Evolutionary conservation across 2,329 filamentous ascomycete species (phyloP).

Genomic region (Magnaporthiopsis poae): DNA sequence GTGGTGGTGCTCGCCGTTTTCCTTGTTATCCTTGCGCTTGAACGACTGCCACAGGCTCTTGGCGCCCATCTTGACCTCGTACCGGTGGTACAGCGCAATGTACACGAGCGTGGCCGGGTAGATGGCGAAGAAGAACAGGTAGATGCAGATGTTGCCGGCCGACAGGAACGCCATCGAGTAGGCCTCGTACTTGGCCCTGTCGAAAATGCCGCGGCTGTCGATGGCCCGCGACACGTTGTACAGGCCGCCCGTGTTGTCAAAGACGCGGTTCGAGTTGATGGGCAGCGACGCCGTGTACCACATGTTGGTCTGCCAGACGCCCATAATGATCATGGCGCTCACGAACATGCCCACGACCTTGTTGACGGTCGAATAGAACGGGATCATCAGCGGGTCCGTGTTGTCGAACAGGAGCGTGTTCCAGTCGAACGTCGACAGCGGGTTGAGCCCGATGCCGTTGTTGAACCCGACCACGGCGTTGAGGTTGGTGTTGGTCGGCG

Average conservation of each 20-base stretch:
- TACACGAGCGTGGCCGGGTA: constrained; percentile 44
- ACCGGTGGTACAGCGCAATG: constrained; percentile 32
- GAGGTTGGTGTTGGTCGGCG: constrained; percentile 28
- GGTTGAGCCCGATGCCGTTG: constrained; percentile 26
- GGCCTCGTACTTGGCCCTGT: constrained; percentile 33
- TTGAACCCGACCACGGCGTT: constrained; percentile 22
- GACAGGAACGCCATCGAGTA: constrained; percentile 45
- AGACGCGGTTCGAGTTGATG: constrained; percentile 42
- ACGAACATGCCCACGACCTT: constrained; percentile 47
- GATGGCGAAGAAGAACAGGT: constrained; percentile 46
- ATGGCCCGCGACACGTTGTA: constrained; percentile 38
- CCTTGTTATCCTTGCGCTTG: constrained; percentile 24
- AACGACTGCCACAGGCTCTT: constrained; percentile 34
- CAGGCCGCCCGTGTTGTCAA: constrained; percentile 35
- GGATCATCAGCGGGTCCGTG: constrained; percentile 28
- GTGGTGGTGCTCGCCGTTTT: constrained; percentile 23
- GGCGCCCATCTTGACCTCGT: constrained; percentile 9
- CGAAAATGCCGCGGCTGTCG: constrained; percentile 34
- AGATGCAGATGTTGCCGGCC: constrained; percentile 40
- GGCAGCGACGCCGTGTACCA: constrained; percentile 45
- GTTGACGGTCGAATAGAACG: constrained; percentile 52
- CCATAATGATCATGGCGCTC: constrained; percentile 44
- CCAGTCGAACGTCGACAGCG: constrained; percentile 32
- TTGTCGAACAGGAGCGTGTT: constrained; percentile 19
- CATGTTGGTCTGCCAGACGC: constrained; percentile 48